Base-by-base conservation (phyloP, 371 early-diverging fungal genomes). In the Umbelopsis sp. region DNA sequence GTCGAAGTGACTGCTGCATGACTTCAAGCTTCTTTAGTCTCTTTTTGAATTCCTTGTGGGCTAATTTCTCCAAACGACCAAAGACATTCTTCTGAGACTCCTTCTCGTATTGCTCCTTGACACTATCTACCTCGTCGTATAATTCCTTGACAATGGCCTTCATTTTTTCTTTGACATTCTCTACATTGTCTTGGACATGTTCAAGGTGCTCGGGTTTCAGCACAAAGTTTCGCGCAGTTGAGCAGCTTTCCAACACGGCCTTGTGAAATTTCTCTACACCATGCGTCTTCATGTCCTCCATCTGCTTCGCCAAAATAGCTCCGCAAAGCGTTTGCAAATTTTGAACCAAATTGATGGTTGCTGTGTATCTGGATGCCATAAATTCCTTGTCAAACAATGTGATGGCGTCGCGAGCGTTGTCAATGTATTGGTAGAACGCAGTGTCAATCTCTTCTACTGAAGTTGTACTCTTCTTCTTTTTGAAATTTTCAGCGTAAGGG, bases 31-130 rank as follows among this genome's bases (percentile, higher is more conserved):
- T 86, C 65, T 84, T 88, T 50, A 89, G 76, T 44, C 81, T 76
- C 67, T 86, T 85, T 46, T 87, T 80, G 67, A 91, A 86, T 25
- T 92, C 92, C 73, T 90, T 92, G 67, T 89, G 80, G 44, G 76
- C 81, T 6, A 90, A 81, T 51, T 80, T 87, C 22, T 89, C 92
- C 12, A 88, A 74, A 63, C 90, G 77, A 18, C 85, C 75, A 50
- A 81, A 76, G n/a, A 85, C 77, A 3, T 84, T 88, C 48, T 74
- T 71, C 50, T 77, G 77, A 0, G 80, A 74, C 6, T 78, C 73
- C 45, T 73, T 57, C 65, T 38, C 73, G 76, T 82, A 88, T 10
- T 70, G 32, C 0, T 76, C 66, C 14, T 83, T 77, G 12, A 85
- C 66, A 1, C 78, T 76, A 35, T 83, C 84, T 0, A 87, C 69